Base-by-base conservation (phyloP, 768 basidiomycete species). In the Mycena epipterygia region DNA sequence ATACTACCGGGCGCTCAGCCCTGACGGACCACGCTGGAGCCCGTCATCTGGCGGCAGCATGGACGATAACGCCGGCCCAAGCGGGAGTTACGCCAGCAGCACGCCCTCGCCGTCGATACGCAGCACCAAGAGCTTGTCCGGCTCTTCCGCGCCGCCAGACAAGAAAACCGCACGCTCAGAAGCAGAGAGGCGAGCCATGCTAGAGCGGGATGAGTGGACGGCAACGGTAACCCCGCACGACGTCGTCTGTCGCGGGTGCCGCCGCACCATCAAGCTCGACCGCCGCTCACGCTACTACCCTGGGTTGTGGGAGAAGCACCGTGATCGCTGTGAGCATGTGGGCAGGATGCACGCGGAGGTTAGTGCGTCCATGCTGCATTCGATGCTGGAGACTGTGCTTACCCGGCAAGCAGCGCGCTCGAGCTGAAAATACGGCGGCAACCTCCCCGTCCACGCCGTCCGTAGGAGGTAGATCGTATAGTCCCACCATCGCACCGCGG, bases 301-400 rank as follows among this genome's bases (percentile, higher is more conserved):
- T 5, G 66, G 66, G 0, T 13, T 67, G 5, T 67, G 66, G 66
- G 66, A 67, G 58, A 67, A 67, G 58, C 66, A 67, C 49, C 66
- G 66, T 14, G 51, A 60, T 17, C 35, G 58, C 35, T 67, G 66
- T 21, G 49, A 60, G 41, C 39, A 42, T 29, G 53, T 64, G 14
- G 13, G n/a, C 32, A 46, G n/a, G 53, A 56, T 56, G 42, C n/a
- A n/a, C n/a, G 14, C 4, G 1, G 35, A 63, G 62, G 62, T 53
- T 27, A 39, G 48, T 51, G 8, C n/a, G n/a, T n/a, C n/a, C n/a
- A n/a, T n/a, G n/a, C n/a, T n/a, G n/a, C n/a, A n/a, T n/a, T n/a
- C n/a, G n/a, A n/a, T n/a, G n/a, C n/a, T n/a, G n/a, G n/a, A n/a
- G n/a, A n/a, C n/a, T n/a, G n/a, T n/a, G n/a, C n/a, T n/a, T n/a